Evolutionary conservation across 768 basidiomycete species (phyloP).

Genomic region (Hygrocybe punicea): DNA sequence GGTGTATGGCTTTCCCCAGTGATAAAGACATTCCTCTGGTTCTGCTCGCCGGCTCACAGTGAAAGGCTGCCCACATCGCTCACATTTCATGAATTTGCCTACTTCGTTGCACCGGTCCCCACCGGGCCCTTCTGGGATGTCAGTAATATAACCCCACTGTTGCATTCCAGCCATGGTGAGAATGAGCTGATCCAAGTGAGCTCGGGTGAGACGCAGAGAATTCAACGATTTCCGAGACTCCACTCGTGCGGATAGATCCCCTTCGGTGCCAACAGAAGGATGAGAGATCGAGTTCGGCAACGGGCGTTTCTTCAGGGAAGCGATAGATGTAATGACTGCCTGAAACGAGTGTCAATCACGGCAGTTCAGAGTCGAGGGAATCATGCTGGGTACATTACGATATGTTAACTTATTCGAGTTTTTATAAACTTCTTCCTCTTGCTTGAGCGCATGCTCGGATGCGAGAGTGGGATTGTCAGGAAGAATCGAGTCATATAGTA

Average conservation of each 20-base stretch:
- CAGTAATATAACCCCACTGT: conserved; percentile 67
- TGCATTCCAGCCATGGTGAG: conserved; percentile 55
- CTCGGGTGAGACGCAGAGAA: conserved; percentile 50
- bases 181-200: conserved; percentile 55
- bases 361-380: not conserved
- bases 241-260: conserved; percentile 52
- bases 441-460: conserved; percentile 72
- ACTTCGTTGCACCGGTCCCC: conserved; percentile 60
- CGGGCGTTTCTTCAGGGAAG: conserved; percentile 47
- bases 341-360: conserved; percentile 22
- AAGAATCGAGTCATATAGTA: conserved; percentile 60
- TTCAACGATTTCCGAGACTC: conserved; percentile 54
- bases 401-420: conserved; percentile 77
- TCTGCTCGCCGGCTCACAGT: conserved; percentile 58
- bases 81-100: conserved; percentile 66
- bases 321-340: conserved; percentile 52
- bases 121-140: conserved; percentile 64
- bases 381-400: conserved; percentile 59
- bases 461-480: conserved; percentile 58
- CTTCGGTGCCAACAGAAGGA: conserved; percentile 75
- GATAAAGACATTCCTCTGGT: conserved; percentile 66
- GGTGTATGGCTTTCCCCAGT: conserved; percentile 74
- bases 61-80: conserved; percentile 72
- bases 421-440: conserved; percentile 77
- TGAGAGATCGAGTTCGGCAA: conserved; percentile 58